A percentile compares a stretch with the other conserved stretches of the same genome.
These are phyloP conservation scores for Pharnaceum exiguum DNA, from an alignment of 148 eudicot species.

Conservation along the genomic window DNA sequence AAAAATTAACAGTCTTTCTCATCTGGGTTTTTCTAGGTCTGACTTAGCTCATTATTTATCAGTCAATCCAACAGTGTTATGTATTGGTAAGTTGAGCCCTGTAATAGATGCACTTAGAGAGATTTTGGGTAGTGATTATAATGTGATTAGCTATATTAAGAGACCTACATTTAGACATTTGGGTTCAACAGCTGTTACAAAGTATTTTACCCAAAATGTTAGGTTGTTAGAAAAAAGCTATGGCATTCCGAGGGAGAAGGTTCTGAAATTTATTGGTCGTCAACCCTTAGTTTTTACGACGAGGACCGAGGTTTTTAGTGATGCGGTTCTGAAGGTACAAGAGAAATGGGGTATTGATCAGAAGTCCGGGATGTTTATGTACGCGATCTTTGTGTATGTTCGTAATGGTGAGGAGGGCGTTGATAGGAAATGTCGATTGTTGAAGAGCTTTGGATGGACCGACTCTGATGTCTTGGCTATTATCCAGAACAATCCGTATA, in stretches of 20 bases:
- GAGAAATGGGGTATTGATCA: constrained; percentile 26
- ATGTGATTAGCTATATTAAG: too few species aligned
- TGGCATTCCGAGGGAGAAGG: constrained; percentile 20
- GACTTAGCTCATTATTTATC: constrained; percentile 13
- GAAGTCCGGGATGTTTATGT: constrained; percentile 14
- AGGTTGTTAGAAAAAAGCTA: too few species aligned
- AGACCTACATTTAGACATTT: too few species aligned
- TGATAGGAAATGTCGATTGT: constrained; percentile 12
- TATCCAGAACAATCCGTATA: constrained; percentile 11
- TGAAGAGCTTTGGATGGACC: constrained; percentile 30
- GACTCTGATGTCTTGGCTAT: constrained; percentile 17
- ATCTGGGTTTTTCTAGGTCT: constrained; percentile 22
- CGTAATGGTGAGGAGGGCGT: constrained; percentile 6
- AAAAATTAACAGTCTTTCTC: constrained; percentile 24
- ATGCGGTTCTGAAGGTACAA: constrained; percentile 15
- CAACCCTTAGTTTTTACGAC: neutral
- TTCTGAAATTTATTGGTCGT: constrained; percentile 8
- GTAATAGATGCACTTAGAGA: constrained; percentile 13
- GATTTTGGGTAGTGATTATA: constrained; percentile 4
- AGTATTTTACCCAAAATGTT: too few species aligned
- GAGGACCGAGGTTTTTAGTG: constrained; percentile 4
- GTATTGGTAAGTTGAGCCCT: constrained; percentile 10
- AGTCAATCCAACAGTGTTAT: neutral
- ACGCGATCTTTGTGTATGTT: constrained; percentile 16
- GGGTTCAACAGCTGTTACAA: too few species aligned